Conservation (phyloP, 2,329 filamentous ascomycete genomes). For the Arachnomyces sp. region DNA sequence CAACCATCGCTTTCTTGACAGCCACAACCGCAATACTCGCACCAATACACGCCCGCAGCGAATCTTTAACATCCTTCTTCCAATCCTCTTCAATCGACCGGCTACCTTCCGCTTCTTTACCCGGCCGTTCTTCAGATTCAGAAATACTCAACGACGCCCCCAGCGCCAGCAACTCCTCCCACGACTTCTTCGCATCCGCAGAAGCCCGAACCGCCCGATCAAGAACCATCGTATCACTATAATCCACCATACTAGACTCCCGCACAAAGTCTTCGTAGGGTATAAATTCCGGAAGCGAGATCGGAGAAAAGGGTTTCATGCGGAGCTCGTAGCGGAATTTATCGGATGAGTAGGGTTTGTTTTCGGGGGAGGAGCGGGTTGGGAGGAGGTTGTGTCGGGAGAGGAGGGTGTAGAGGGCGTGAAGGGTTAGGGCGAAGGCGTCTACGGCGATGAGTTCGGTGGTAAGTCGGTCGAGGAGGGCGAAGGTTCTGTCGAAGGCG, state of each 20-base stretch:
- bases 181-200: slow-evolving; percentile 34
- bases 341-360: slow-evolving; percentile 56
- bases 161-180: slow-evolving; percentile 34
- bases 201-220: slow-evolving; percentile 32
- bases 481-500: slow-evolving; percentile 32
- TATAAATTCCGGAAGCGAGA: slow-evolving; percentile 61
- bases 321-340: slow-evolving; percentile 69
- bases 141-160: slow-evolving; percentile 25
- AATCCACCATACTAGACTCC: slow-evolving; percentile 34
- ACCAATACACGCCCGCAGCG: slow-evolving; percentile 62
- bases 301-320: slow-evolving; percentile 70
- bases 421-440: slow-evolving; percentile 44
- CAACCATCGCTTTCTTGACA: slow-evolving; percentile 49
- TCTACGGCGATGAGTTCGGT: slow-evolving; percentile 57
- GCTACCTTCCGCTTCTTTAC: slow-evolving; percentile 22
- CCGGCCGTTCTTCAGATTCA: slow-evolving; percentile 1
- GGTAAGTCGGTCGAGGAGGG: slow-evolving; percentile 52
- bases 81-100: slow-evolving; percentile 53
- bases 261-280: slow-evolving; percentile 53
- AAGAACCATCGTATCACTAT: slow-evolving; percentile 33
- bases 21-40: slow-evolving; percentile 56
- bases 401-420: slow-evolving; percentile 58
- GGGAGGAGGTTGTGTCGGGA: slow-evolving; percentile 45
- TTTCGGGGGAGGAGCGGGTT: slow-evolving; percentile 40
- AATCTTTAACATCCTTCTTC: slow-evolving; percentile 51